Conservation (phyloP, 495 filamentous ascomycete genomes). For the Chlorociboria aeruginascens region DNA sequence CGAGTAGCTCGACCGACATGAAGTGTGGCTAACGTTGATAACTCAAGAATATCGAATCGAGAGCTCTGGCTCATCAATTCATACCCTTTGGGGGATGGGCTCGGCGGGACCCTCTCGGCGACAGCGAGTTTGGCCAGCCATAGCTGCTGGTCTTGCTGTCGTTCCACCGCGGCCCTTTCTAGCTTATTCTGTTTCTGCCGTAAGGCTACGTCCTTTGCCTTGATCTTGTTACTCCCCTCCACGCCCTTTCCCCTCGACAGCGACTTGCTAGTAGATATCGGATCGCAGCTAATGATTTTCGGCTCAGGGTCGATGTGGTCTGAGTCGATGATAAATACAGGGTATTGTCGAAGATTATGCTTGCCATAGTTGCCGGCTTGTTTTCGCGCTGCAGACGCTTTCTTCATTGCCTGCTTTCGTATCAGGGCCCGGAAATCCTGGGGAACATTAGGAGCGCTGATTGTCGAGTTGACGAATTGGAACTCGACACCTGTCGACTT, state of each 20-base stretch:
- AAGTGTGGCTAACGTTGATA: conserved; percentile 19
- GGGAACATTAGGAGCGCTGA: conserved; percentile 16
- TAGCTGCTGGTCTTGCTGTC: neutral
- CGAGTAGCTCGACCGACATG: conserved; percentile 16
- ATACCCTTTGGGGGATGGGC: conserved; percentile 18
- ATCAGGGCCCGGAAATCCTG: conserved; percentile 20
- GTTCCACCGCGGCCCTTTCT: neutral
- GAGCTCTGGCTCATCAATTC: conserved; percentile 18
- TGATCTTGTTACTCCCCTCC: neutral
- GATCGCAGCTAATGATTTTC: neutral
- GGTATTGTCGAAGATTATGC: conserved; percentile 23
- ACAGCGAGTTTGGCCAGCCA: neutral
- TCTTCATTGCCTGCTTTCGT: conserved; percentile 28
- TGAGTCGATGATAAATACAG: conserved; percentile 12
- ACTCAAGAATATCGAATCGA: conserved; percentile 19
- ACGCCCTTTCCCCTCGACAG: neutral
- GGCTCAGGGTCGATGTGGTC: neutral
- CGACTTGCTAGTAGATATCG: neutral
- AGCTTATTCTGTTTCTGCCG: neutral
- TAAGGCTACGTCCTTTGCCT: neutral
- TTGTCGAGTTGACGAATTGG: conserved; percentile 20
- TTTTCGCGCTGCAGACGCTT: conserved; percentile 20
- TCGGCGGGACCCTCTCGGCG: conserved; percentile 5
- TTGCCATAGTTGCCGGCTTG: conserved; percentile 20
- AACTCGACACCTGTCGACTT: conserved; percentile 8